These are phyloP conservation scores for Decorospora gaudefroyi DNA, from an alignment of 2,329 filamentous ascomycete genomes.

Conservation along the genomic window DNA sequence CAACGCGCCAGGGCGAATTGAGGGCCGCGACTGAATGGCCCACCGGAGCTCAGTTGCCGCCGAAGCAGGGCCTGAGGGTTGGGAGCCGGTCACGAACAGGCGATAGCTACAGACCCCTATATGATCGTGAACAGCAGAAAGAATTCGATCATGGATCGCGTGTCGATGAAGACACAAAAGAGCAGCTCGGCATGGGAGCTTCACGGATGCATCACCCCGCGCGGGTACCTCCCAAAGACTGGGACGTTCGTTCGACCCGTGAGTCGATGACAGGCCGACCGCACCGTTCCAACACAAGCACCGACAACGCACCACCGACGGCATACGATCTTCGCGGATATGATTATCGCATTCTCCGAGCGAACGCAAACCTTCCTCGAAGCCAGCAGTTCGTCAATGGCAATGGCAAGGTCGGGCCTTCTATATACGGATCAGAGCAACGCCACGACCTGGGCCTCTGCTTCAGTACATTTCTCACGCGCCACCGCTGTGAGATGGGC, in stretches of 20 bases:
- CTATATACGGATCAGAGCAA: conserved; percentile 8
- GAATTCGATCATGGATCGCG: too few species aligned
- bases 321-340: conserved; percentile 14
- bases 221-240: not conserved
- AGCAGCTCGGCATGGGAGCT: too few species aligned
- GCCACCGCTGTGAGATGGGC: conserved; percentile 12
- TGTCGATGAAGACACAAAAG: too few species aligned
- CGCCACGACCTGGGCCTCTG: conserved; percentile 17
- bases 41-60: not conserved
- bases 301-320: not conserved
- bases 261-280: not conserved
- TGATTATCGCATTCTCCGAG: not conserved
- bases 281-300: not conserved
- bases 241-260: not conserved
- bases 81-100: too few species aligned
- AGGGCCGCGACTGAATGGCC: not conserved
- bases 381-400: conserved; percentile 4
- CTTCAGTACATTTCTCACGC: conserved; percentile 16
- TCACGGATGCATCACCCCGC: too few species aligned
- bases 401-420: conserved; percentile 12
- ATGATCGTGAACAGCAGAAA: too few species aligned
- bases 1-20: not conserved
- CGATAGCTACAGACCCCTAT: too few species aligned
- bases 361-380: not conserved
- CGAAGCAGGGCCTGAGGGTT: not conserved